phyloP scores from a whole-genome alignment of 129 eudicot species.

The Gnaphalium uliginosum region DNA sequence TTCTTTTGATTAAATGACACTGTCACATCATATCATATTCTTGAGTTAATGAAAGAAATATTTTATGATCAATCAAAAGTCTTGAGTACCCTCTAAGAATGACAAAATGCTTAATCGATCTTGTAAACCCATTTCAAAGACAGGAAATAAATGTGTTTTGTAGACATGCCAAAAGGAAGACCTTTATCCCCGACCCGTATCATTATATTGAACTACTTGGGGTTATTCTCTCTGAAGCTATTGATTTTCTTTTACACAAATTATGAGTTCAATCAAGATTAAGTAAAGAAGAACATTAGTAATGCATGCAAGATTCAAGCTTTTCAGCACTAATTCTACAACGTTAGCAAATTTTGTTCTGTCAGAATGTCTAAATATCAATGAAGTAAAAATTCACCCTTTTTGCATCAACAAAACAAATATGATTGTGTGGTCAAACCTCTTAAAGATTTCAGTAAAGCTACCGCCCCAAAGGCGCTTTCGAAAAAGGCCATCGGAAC shows the following conservation, averaged over 20 bases:
- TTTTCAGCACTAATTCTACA: conserved; percentile 5
- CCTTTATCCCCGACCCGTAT: not conserved
- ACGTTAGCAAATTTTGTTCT: conserved; percentile 16
- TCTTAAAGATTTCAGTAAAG: conserved; percentile 66
- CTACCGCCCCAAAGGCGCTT: conserved; percentile 95
- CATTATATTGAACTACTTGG: not conserved
- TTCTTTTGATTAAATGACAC: not conserved
- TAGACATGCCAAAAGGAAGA: conserved; percentile 8
- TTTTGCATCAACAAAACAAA: not conserved
- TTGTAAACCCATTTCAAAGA: conserved; percentile 8
- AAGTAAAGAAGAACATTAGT: conserved; percentile 19
- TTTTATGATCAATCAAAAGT: not conserved
- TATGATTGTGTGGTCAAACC: conserved; percentile 40
- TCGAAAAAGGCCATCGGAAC: conserved; percentile 75
- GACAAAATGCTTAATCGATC: not conserved
- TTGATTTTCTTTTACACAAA: not conserved
- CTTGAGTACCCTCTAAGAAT: not conserved
- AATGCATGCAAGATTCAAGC: conserved; percentile 24
- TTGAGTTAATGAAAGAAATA: not conserved
- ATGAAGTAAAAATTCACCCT: not conserved
- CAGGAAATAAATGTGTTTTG: not conserved
- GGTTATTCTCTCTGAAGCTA: not conserved
- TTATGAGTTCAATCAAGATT: not conserved
- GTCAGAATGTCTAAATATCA: not conserved
- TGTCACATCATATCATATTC: not conserved